Conservation (phyloP, 1,139 yeast genomes). For the Geotrichum fermentans region DNA sequence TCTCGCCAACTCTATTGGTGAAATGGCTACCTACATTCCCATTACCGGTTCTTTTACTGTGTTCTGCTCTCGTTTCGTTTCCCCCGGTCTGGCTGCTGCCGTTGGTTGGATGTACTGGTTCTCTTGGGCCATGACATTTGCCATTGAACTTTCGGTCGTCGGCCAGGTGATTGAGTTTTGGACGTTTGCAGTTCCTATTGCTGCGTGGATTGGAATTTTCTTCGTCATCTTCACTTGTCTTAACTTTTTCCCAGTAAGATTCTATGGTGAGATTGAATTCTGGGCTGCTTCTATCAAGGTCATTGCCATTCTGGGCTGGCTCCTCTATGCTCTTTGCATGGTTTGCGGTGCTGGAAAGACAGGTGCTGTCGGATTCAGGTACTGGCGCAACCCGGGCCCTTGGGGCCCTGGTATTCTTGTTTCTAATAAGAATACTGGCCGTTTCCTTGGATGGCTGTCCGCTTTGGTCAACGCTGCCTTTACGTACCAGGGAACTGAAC, state of each 20-base stretch:
- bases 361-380: constrained; percentile 71
- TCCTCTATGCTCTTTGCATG: constrained; percentile 60
- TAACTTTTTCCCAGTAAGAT: constrained; percentile 38
- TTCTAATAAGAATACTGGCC: constrained; percentile 48
- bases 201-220: constrained; percentile 36
- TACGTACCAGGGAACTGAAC: constrained; percentile 74
- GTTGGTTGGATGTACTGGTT: constrained; percentile 60
- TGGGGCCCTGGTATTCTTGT: constrained; percentile 51
- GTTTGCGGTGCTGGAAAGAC: constrained; percentile 68
- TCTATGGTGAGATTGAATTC: constrained; percentile 38
- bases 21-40: constrained; percentile 59
- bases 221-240: constrained; percentile 31
- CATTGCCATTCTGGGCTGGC: constrained; percentile 55
- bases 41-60: constrained; percentile 60
- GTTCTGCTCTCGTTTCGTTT: constrained; percentile 55
- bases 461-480: constrained; percentile 66
- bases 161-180: constrained; percentile 58
- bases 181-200: constrained; percentile 50
- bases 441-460: constrained; percentile 51
- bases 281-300: constrained; percentile 44
- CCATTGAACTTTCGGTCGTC: constrained; percentile 57
- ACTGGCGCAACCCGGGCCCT: constrained; percentile 64
- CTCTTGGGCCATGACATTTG: constrained; percentile 59
- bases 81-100: constrained; percentile 60
- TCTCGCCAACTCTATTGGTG: constrained; percentile 58